These are phyloP conservation scores for Calonectria hawksworthii DNA, from an alignment of 2,329 filamentous ascomycete genomes.

Conservation along the genomic window DNA sequence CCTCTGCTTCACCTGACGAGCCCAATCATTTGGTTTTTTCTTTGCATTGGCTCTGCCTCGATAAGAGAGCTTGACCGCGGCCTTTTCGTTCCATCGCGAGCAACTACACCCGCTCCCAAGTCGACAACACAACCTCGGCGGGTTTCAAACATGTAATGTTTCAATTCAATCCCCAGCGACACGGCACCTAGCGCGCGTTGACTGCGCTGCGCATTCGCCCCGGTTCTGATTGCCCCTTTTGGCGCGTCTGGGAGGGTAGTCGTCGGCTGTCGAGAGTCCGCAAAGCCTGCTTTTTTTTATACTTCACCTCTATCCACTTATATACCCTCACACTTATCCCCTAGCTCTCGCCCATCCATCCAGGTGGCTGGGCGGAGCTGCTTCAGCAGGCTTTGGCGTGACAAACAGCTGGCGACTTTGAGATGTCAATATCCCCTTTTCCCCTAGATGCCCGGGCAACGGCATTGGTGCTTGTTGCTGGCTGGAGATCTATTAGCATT, in stretches of 20 bases:
- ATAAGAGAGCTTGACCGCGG: slow-evolving; percentile 45
- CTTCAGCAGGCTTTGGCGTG: slow-evolving; percentile 33
- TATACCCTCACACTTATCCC: slow-evolving; percentile 7
- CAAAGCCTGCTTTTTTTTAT: slow-evolving; percentile 23
- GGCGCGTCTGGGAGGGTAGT: slow-evolving; percentile 37
- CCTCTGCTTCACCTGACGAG: slow-evolving; percentile 43
- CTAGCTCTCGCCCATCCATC: slow-evolving; percentile 9
- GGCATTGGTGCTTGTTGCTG: slow-evolving; percentile 35
- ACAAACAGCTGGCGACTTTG: slow-evolving; percentile 37
- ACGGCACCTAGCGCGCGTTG: slow-evolving; percentile 46
- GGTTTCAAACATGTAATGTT: slow-evolving; percentile 40
- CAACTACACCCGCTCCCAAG: slow-evolving; percentile 38
- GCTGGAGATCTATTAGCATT: slow-evolving; percentile 41
- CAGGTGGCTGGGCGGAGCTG: not conserved
- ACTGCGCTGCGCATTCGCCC: slow-evolving; percentile 42
- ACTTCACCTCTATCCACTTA: too few relatives aligned
- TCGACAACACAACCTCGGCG: slow-evolving; percentile 28
- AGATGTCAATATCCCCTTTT: slow-evolving; percentile 38
- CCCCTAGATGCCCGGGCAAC: slow-evolving; percentile 22
- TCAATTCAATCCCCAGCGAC: slow-evolving; percentile 42
- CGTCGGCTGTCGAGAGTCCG: slow-evolving; percentile 21
- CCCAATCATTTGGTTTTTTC: slow-evolving; percentile 15
- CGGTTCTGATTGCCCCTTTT: slow-evolving; percentile 17
- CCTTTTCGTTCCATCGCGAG: slow-evolving; percentile 44
- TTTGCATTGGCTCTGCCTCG: slow-evolving; percentile 39